Evolutionary conservation across 768 basidiomycete species (phyloP).

Genomic region (Rhodotorula sphaerocarpa): DNA sequence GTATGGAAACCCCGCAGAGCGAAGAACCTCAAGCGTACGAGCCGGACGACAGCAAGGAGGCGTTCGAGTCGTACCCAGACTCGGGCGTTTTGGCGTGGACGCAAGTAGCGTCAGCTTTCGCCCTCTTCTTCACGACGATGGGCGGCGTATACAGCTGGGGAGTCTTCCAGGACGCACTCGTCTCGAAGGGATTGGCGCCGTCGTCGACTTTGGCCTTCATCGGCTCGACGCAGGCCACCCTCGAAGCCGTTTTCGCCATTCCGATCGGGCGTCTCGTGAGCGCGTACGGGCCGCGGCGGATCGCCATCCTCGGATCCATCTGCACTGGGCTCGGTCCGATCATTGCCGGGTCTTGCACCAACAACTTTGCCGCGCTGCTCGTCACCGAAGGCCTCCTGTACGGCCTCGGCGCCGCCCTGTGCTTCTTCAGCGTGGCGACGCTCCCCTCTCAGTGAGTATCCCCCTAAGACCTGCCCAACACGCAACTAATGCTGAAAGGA

Average conservation of each 20-base stretch:
- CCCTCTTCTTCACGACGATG: slow-evolving; percentile 17
- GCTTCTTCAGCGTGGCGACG: slow-evolving; percentile 27
- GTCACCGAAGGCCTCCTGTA: slow-evolving; percentile 19
- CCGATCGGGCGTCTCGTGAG: slow-evolving; percentile 8
- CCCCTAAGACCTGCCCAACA: too few relatives aligned
- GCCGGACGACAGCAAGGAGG: background rate
- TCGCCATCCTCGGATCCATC: slow-evolving; percentile 16
- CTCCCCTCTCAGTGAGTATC: slow-evolving; percentile 33
- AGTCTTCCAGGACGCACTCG: slow-evolving; percentile 34
- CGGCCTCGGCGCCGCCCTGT: slow-evolving; percentile 9
- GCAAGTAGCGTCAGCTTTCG: background rate
- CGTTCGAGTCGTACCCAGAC: slow-evolving; percentile 27
- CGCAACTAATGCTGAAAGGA: too few relatives aligned
- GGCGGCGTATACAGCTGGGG: slow-evolving; percentile 27
- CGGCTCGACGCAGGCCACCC: slow-evolving; percentile 23
- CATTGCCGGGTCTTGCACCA: slow-evolving; percentile 8
- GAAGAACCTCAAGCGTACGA: too few relatives aligned
- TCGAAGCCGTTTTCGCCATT: slow-evolving; percentile 32
- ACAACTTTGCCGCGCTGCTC: slow-evolving; percentile 8
- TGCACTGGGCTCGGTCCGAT: slow-evolving; percentile 1
- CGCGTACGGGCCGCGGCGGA: slow-evolving; percentile 7
- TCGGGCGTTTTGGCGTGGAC: slow-evolving; percentile 2
- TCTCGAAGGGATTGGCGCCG: slow-evolving; percentile 21
- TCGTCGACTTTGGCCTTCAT: slow-evolving; percentile 37
- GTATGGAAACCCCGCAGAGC: too few relatives aligned